Base-by-base conservation (phyloP, 2,329 filamentous ascomycete species). In the Nemania serpens region DNA sequence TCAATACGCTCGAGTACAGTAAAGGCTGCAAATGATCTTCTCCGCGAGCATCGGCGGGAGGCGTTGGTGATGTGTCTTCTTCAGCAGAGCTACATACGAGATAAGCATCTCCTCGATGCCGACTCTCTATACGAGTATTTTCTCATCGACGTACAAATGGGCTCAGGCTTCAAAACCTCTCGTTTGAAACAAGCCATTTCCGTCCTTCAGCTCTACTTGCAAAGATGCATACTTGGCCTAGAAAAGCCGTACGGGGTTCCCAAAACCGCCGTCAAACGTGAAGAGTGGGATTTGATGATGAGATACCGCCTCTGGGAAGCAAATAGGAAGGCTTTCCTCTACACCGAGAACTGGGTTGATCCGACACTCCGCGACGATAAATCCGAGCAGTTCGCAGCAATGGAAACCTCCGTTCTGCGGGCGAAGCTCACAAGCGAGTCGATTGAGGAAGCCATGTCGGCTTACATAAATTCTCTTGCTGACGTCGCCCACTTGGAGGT, bases 151-250 rank as follows among this genome's bases (percentile, higher is more conserved):
- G 52, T 47, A 2, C 17, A 47, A 22, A 48, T 33, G 13, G 52
- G 52, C 5, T 34, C 52, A n/a, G 13, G 7, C 13, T 10, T 55
- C 5, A 17, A 13, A 2, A 47, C 52, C 5, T 47, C 52, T 9
- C 18, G 42, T 9, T 22, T 55, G 18, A 55, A 41, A 20, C 52
- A 55, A 25, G 52, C 52, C 18, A 55, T 55, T 13, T 55, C 52
- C 9, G 47, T 33, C 9, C 15, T 55, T 9, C 52, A 55, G 34
- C 10, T 29, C 3, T 55, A 47, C 43, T 34, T 55, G 13, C 42
- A 55, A 18, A 29, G 52, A 20, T 47, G 33, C 34, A 55, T 55
- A 2, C 22, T 41, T n/a, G 49, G 37, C 36, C n/a, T 52, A 18
- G 49, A 52, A 33, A 6, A 42, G 25, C 20, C 11, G 15, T 29